phyloP scores from a whole-genome alignment of 306 rosid genomes.

The Quercus dentata region DNA sequence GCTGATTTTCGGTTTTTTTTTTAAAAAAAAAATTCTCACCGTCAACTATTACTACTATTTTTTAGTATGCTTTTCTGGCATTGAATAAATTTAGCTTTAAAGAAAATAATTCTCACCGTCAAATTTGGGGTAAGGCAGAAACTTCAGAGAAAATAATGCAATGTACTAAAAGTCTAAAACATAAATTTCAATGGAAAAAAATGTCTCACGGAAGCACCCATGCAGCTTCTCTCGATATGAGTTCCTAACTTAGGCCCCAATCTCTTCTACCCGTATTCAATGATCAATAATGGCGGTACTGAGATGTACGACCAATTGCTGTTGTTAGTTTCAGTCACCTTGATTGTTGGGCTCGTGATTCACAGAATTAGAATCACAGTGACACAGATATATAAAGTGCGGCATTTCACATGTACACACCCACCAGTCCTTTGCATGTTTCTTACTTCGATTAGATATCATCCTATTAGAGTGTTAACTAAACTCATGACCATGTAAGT shows the following conservation, averaged over 20 bases:
- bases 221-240: not conserved
- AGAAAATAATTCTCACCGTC: no score
- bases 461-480: no score
- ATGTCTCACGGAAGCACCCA: not conserved
- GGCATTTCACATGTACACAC: constrained; percentile 23
- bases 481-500: no score
- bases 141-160: no score
- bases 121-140: no score
- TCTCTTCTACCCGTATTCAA: not conserved
- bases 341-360: constrained; percentile 19
- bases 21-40: not conserved
- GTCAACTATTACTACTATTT: not conserved
- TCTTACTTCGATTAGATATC: not conserved
- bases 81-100: no score
- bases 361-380: not conserved
- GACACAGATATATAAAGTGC: constrained; percentile 16
- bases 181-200: not conserved
- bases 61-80: no score
- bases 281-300: constrained; percentile 10
- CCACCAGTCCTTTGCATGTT: not conserved
- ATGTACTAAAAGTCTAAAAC: no score
- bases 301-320: constrained; percentile 13
- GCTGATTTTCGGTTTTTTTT: not conserved
- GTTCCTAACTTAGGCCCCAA: no score
- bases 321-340: not conserved